Evolutionary conservation across 208 protist species (phyloP), one percentile per base, ranked within the genome.

Genomic region (Trypanosomatidae sp.): DNA sequence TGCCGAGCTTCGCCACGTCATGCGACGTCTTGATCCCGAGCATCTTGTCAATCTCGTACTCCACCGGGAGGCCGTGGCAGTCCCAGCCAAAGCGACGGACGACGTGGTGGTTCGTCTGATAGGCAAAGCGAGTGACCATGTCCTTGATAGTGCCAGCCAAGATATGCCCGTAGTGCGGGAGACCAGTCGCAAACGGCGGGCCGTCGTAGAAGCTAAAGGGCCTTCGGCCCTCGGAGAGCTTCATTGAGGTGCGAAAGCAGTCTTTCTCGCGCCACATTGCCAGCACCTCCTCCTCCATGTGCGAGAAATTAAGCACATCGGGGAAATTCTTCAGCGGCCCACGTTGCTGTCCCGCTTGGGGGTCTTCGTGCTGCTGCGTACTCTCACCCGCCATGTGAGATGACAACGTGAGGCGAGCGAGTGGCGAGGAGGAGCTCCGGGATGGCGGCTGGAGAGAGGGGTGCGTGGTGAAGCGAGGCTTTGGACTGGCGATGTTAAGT

Each of bases 131-230:
- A 15, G 97, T 99, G 15, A 99, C 98, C 74, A 99, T 98, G 82
- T 99, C 99, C 86, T 99, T 99, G 80, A 99, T 99, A 59, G 99
- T 99, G 66, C 99, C 99, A 25, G 99, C 99, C 25, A 99, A 86
- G 30, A 99, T 94, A 75, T 99, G 99, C 28, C 99, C 99, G 89
- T 99, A 99, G 93, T 99, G 99, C 28, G 99, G 99, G 60, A 99
- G 81, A 1, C 99, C 99, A 39, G 99, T 99, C 43, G 99, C 99
- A 79, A 99, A 99, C n/a, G 99, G 99, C 19, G 99, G 99, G 36
- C 99, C 99, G 86, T 99, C 99, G 79, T 99, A 99, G 81, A 99
- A 99, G 33, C 87, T 93, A 76, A 86, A 98, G 1, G 84, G 80
- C 66, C 87, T 79, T 50, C 85, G 83, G 46, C 97, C 98, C 77